Evolutionary conservation across 2,329 filamentous ascomycete species (phyloP).

Genomic region (Fusarium virguliforme): DNA sequence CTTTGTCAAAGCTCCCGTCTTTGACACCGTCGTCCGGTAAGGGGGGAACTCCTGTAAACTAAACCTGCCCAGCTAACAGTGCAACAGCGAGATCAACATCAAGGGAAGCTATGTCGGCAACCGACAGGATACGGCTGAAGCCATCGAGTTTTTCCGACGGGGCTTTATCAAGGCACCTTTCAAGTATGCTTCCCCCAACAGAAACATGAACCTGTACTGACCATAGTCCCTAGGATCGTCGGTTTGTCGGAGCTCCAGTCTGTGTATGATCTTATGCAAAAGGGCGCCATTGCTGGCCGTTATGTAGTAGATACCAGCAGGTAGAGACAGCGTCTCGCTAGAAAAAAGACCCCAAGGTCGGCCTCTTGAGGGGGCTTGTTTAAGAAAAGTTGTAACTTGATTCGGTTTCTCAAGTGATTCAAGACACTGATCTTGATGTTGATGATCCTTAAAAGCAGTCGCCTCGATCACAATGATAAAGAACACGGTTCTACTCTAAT

Average conservation of each 20-base stretch:
- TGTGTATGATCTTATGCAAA: slow-evolving; percentile 81
- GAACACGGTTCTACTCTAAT: too few species aligned
- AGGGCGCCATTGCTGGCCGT: slow-evolving; percentile 78
- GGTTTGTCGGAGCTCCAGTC: slow-evolving; percentile 82
- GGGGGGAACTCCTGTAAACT: background rate
- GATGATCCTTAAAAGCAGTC: too few species aligned
- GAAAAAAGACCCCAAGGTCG: slow-evolving; percentile 2
- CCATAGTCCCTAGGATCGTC: slow-evolving; percentile 63
- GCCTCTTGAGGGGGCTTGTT: background rate
- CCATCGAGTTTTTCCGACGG: slow-evolving; percentile 86
- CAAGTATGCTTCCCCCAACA: slow-evolving; percentile 63
- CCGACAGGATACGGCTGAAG: slow-evolving; percentile 86
- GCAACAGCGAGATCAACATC: slow-evolving; percentile 83
- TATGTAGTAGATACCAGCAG: slow-evolving; percentile 81
- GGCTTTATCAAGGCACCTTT: slow-evolving; percentile 87
- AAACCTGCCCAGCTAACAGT: slow-evolving; percentile 14
- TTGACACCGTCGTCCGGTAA: slow-evolving; percentile 79
- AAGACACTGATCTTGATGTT: too few species aligned
- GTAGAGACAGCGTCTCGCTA: slow-evolving; percentile 53
- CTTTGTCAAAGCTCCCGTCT: slow-evolving; percentile 85
- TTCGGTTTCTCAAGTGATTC: background rate
- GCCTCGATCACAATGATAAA: too few species aligned
- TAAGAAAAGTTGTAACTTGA: background rate
- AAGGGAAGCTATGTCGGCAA: slow-evolving; percentile 93
- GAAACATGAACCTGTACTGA: slow-evolving; percentile 8